Evolutionary conservation across 1,284 basidiomycete genomes (phyloP).

Genomic region (Anthracocystis setariae): DNA sequence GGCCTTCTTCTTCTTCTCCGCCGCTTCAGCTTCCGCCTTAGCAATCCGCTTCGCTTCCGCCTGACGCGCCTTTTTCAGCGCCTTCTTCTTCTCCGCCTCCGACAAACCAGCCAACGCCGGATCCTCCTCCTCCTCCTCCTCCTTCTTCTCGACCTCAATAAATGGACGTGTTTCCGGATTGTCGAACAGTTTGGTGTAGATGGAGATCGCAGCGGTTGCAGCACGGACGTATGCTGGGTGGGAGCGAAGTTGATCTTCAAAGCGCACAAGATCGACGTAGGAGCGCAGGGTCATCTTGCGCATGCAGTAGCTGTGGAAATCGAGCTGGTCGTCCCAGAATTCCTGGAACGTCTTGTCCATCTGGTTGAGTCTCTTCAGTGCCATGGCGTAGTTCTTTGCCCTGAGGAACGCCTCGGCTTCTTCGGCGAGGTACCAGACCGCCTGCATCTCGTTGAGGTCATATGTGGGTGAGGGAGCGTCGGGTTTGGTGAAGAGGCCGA

Average conservation of each 20-base stretch:
- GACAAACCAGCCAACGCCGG: conserved; percentile 15
- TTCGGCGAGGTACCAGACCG: conserved; percentile 85
- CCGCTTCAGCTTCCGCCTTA: conserved; percentile 35
- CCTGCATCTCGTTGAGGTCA: conserved; percentile 97
- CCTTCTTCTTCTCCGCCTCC: conserved; percentile 42
- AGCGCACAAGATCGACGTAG: conserved; percentile 81
- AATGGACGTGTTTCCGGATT: conserved; percentile 62
- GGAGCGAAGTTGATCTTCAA: conserved; percentile 82
- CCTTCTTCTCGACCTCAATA: conserved; percentile 46
- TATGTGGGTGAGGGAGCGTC: conserved; percentile 76
- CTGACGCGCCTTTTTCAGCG: conserved; percentile 38
- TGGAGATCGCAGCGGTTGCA: conserved; percentile 77
- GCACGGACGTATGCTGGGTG: conserved; percentile 81
- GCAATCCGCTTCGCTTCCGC: conserved; percentile 33
- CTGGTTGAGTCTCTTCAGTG: conserved; percentile 85
- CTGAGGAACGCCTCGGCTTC: conserved; percentile 79
- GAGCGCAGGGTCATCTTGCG: conserved; percentile 87
- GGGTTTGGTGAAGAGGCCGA: conserved; percentile 64
- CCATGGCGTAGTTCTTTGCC: conserved; percentile 78
- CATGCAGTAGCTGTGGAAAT: conserved; percentile 95
- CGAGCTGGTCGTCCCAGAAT: conserved; percentile 94
- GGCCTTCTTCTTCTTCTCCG: conserved; percentile 27
- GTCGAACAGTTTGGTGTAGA: conserved; percentile 73
- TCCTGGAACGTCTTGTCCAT: conserved; percentile 86
- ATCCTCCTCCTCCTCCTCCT: conserved; percentile 35